Base-by-base conservation (phyloP, 306 rosid species). In the Phaseolus lunatus region DNA sequence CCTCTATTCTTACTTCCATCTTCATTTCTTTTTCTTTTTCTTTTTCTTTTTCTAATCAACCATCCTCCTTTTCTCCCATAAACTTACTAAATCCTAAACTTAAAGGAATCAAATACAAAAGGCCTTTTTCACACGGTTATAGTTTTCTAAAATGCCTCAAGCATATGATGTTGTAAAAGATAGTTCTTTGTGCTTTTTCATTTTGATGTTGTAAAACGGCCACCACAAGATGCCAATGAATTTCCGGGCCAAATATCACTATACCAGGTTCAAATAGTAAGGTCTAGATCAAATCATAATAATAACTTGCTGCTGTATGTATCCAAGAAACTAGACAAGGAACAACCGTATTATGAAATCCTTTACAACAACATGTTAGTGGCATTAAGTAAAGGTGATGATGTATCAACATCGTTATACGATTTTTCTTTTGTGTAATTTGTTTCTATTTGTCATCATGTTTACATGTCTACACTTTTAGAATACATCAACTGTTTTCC, bases 271-370 rank as follows among this genome's bases (percentile, higher is more conserved):
- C 12, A 53, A 19, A 29, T 29, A 16, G 43, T 29, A 0, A 13
- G 65, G 12, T 58, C 70, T n/a, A 10, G 26, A 64, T 64, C 48
- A 64, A 64, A 64, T 64, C 70, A 18, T 19, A 35, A 64, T 64
- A 63, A 63, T 63, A 33, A n/a, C 47, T 33, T 63, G 3, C 15
- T 18, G 29, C 49, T 64, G 49, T 35, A 35, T 64, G 70, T 64
- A 64, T 64, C 20, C 49, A 18, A 35, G 70, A 64, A 64, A 19
- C 29, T 19, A 10, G 67, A 61, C 67, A 72, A 33, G 63, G 39
- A 72, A 52, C 22, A 22, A 10, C 75, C 76, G 31, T 37, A 18
- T 37, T 31, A 18, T 50, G 63, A 70, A 70, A 31, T 33, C 43
- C 33, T 48, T 50, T 27, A 6, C 12, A 19, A 6, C 12, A 19